Evolutionary conservation across 2,329 filamentous ascomycete genomes (phyloP).

Genomic region (Cordyceps javanica): DNA sequence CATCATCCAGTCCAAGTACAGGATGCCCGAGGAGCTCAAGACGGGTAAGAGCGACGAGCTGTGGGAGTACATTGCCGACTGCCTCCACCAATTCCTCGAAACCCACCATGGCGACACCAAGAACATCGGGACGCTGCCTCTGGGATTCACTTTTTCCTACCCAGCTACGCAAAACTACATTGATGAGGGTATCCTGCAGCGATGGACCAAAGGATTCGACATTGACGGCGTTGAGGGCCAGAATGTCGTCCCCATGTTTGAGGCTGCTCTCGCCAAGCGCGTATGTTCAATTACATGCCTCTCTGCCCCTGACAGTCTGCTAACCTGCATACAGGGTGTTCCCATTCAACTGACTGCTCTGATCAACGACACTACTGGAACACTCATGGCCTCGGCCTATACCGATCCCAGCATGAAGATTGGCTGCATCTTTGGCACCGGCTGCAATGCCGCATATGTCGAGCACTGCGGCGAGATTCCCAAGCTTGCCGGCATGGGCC

Average conservation of each 20-base stretch:
- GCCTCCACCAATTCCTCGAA: conserved; percentile 83
- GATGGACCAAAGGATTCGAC: conserved; percentile 97
- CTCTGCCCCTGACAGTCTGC: neutral
- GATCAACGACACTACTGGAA: conserved; percentile 97
- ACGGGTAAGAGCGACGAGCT: conserved; percentile 77
- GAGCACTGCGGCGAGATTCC: conserved; percentile 85
- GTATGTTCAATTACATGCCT: conserved; percentile 21
- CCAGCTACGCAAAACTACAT: conserved; percentile 91
- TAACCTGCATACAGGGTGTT: conserved; percentile 53
- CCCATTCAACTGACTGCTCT: conserved; percentile 89
- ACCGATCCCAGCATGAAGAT: conserved; percentile 92
- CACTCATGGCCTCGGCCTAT: conserved; percentile 91
- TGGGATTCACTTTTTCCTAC: conserved; percentile 96
- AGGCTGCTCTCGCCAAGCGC: conserved; percentile 63
- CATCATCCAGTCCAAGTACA: conserved; percentile 94
- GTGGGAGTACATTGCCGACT: conserved; percentile 94
- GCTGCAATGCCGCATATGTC: conserved; percentile 98
- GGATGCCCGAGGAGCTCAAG: conserved; percentile 89
- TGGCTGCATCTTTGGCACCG: conserved; percentile 96
- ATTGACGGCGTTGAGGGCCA: conserved; percentile 86
- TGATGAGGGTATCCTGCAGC: conserved; percentile 84
- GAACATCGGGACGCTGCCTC: conserved; percentile 60
- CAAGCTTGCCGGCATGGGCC: conserved; percentile 87
- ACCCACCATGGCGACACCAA: conserved; percentile 67
- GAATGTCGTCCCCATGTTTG: conserved; percentile 84